Percentiles rank a stretch among this genome's conserved stretches.
These are phyloP conservation scores for Solanum appendiculatum DNA, from an alignment of 257 asterid species.

Conservation along the genomic window DNA sequence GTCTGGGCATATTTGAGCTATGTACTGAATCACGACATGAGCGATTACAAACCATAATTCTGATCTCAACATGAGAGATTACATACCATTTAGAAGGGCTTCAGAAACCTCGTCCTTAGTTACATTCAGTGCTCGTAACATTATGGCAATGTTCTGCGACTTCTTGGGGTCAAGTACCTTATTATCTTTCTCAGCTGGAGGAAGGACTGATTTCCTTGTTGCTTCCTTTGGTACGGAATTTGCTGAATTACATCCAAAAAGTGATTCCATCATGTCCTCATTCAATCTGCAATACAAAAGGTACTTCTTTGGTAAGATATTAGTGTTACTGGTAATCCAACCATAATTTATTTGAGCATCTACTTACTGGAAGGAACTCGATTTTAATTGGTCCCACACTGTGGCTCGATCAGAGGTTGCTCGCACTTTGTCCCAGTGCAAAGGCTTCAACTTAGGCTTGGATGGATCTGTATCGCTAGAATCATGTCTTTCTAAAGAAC, in stretches of 20 bases:
- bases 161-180: conserved; percentile 95
- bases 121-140: conserved; percentile 86
- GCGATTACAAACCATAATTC: conserved; percentile 44
- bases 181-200: conserved; percentile 53
- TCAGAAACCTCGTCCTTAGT: conserved; percentile 86
- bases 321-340: not conserved
- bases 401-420: conserved; percentile 87
- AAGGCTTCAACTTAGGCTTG: conserved; percentile 71
- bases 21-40: not conserved
- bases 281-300: conserved; percentile 46
- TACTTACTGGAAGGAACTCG: conserved; percentile 95
- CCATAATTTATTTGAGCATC: not conserved
- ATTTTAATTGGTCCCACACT: conserved; percentile 90
- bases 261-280: conserved; percentile 94
- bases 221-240: conserved; percentile 54
- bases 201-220: conserved; percentile 32
- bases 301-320: not conserved
- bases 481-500: conserved; percentile 31
- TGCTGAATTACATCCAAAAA: conserved; percentile 65
- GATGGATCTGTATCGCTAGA: conserved; percentile 48
- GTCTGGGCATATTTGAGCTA: not conserved
- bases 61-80: not conserved
- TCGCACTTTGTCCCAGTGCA: conserved; percentile 99
- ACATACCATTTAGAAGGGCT: conserved; percentile 82
- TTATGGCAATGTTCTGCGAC: conserved; percentile 90